These are phyloP conservation scores for Trichosporon inkin DNA, from an alignment of 1,284 basidiomycete genomes.

Conservation along the genomic window DNA sequence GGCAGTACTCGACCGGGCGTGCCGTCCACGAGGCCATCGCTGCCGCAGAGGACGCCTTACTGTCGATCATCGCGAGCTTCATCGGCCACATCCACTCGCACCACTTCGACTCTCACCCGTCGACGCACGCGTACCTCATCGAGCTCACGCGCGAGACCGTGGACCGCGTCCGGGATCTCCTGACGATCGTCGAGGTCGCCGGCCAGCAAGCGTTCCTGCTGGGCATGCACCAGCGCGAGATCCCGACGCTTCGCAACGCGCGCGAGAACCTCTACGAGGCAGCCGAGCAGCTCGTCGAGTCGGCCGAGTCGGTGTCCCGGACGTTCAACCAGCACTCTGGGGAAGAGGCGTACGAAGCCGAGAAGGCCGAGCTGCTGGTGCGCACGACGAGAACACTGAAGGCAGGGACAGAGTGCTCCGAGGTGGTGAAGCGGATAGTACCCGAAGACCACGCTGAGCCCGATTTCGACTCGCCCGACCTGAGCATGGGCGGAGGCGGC, in stretches of 20 bases:
- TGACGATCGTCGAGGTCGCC: slow-evolving; percentile 88
- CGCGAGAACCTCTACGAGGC: slow-evolving; percentile 81
- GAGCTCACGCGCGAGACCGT: slow-evolving; percentile 90
- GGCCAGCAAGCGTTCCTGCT: slow-evolving; percentile 58
- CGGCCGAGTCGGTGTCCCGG: slow-evolving; percentile 61
- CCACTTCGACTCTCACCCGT: slow-evolving; percentile 78
- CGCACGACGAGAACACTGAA: slow-evolving; percentile 82
- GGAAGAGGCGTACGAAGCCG: slow-evolving; percentile 70
- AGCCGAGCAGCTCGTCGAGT: slow-evolving; percentile 80
- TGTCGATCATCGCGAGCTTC: slow-evolving; percentile 92
- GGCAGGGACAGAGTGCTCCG: slow-evolving; percentile 81
- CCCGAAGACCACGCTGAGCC: slow-evolving; percentile 35
- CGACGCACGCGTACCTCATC: slow-evolving; percentile 86
- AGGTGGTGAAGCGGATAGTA: slow-evolving; percentile 72
- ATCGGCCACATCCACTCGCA: slow-evolving; percentile 95
- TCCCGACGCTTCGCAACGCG: slow-evolving; percentile 61
- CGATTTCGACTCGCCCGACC: slow-evolving; percentile 13
- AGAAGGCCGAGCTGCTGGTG: slow-evolving; percentile 65
- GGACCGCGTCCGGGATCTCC: slow-evolving; percentile 82
- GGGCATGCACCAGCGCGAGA: slow-evolving; percentile 56
- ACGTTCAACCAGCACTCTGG: slow-evolving; percentile 53
- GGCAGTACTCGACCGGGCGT: slow-evolving; percentile 21
- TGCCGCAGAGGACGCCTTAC: slow-evolving; percentile 76
- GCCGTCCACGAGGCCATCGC: slow-evolving; percentile 52
- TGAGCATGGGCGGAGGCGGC: too few species aligned